Conservation (phyloP, 1,284 basidiomycete species). For the Exobasidium cylindrosporum region DNA sequence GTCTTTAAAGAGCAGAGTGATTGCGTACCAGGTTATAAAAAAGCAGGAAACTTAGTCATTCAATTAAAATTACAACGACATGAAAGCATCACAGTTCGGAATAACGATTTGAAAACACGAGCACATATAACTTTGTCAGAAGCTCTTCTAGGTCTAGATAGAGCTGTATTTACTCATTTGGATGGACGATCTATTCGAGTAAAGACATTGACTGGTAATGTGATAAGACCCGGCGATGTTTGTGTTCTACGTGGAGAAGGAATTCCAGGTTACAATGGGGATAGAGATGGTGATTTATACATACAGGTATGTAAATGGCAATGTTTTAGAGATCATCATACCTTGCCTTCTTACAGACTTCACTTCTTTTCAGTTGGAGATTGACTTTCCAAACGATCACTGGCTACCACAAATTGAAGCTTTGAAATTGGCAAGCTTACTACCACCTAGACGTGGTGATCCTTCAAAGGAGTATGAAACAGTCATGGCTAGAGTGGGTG, state of each 20-base stretch:
- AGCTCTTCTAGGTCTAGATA: slow-evolving; percentile 43
- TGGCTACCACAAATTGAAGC: slow-evolving; percentile 18
- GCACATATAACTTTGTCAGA: slow-evolving; percentile 57
- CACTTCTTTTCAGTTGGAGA: slow-evolving; percentile 26
- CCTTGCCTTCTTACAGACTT: not conserved
- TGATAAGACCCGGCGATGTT: slow-evolving; percentile 43
- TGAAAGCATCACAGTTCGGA: slow-evolving; percentile 74
- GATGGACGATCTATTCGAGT: slow-evolving; percentile 48
- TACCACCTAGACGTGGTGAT: slow-evolving; percentile 36
- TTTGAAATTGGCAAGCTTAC: slow-evolving; percentile 12
- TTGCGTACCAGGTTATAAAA: slow-evolving; percentile 60
- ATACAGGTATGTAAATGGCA: slow-evolving; percentile 21
- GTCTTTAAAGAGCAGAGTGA: slow-evolving; percentile 86
- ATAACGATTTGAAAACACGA: slow-evolving; percentile 71
- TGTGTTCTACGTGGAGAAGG: slow-evolving; percentile 46
- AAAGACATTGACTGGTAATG: slow-evolving; percentile 19
- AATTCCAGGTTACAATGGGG: slow-evolving; percentile 42
- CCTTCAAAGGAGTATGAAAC: slow-evolving; percentile 24
- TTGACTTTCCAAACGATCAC: slow-evolving; percentile 48
- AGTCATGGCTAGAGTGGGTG: slow-evolving; percentile 7
- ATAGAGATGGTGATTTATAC: slow-evolving; percentile 42
- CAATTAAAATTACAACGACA: slow-evolving; percentile 70
- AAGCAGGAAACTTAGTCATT: slow-evolving; percentile 67
- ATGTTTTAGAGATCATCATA: too few species aligned
- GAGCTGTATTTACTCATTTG: slow-evolving; percentile 50